These are phyloP conservation scores for Apophysomyces ossiformis DNA, from an alignment of 371 early-diverging fungal species.

Conservation along the genomic window DNA sequence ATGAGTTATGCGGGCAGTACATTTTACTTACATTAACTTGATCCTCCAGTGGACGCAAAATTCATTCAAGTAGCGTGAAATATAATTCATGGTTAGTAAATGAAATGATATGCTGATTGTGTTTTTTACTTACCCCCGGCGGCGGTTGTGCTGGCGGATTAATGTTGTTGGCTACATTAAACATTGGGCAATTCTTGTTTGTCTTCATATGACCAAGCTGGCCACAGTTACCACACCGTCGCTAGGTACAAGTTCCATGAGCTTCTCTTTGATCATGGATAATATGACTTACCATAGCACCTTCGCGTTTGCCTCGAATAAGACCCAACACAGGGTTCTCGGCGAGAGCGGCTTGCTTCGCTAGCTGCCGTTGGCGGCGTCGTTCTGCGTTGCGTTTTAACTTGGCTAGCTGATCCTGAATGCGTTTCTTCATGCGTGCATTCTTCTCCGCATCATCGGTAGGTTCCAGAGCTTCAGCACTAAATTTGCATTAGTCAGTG, in stretches of 20 bases:
- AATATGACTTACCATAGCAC: slow-evolving; percentile 42
- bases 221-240: slow-evolving; percentile 86
- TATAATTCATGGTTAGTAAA: neutral
- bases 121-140: neutral
- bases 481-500: slow-evolving; percentile 1
- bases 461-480: slow-evolving; percentile 60
- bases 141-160: neutral
- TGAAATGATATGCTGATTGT: neutral
- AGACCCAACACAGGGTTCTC: slow-evolving; percentile 61
- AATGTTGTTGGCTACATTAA: slow-evolving; percentile 44
- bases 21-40: no score
- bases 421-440: slow-evolving; percentile 63
- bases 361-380: slow-evolving; percentile 53
- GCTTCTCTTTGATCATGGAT: slow-evolving; percentile 2
- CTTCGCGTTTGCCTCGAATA: slow-evolving; percentile 60
- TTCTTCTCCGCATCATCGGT: slow-evolving; percentile 68
- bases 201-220: slow-evolving; percentile 89
- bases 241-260: slow-evolving; percentile 32
- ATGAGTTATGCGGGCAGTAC: no score
- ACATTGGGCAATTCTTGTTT: slow-evolving; percentile 83
- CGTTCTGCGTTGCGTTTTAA: slow-evolving; percentile 69
- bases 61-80: no score
- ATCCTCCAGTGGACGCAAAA: no score
- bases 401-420: slow-evolving; percentile 66
- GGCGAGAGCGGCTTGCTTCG: slow-evolving; percentile 54